Conservation (phyloP, 1,284 basidiomycete genomes). For the Marasmius oreades region DNA sequence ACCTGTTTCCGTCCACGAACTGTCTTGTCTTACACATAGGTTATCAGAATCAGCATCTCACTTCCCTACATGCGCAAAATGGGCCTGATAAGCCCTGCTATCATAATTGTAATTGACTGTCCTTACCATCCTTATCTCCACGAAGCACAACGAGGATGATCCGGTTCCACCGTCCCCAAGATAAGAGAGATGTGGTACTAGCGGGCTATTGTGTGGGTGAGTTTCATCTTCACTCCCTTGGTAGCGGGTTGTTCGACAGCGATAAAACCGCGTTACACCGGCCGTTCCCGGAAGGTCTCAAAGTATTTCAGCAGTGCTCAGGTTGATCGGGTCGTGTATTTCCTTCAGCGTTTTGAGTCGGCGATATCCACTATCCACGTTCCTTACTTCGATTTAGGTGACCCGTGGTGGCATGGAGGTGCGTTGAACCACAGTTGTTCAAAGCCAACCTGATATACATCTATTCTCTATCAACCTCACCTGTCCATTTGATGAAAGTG, state of each 20-base stretch:
- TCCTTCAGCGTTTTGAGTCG: too few relatives aligned
- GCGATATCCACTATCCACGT: too few relatives aligned
- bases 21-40: too few relatives aligned
- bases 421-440: background rate
- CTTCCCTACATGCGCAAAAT: background rate
- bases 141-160: too few relatives aligned
- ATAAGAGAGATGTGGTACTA: too few relatives aligned
- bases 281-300: conserved; percentile 65
- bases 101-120: background rate
- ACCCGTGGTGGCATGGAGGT: conserved; percentile 69
- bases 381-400: conserved; percentile 27
- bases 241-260: too few relatives aligned
- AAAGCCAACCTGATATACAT: background rate
- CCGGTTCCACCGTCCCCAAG: too few relatives aligned
- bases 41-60: too few relatives aligned
- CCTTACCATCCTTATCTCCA: background rate
- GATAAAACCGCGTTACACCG: conserved; percentile 70
- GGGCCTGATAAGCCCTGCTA: background rate
- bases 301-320: conserved; percentile 88
- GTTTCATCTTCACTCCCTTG: conserved; percentile 27
- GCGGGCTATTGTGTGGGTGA: conserved; percentile 83
- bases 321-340: conserved; percentile 87
- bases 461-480: conserved; percentile 1
- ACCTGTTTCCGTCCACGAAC: too few relatives aligned
- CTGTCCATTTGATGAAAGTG: too few relatives aligned